These are phyloP conservation scores for Larix sibirica DNA, from an alignment of 83 land plant genomes.

Conservation along the genomic window DNA sequence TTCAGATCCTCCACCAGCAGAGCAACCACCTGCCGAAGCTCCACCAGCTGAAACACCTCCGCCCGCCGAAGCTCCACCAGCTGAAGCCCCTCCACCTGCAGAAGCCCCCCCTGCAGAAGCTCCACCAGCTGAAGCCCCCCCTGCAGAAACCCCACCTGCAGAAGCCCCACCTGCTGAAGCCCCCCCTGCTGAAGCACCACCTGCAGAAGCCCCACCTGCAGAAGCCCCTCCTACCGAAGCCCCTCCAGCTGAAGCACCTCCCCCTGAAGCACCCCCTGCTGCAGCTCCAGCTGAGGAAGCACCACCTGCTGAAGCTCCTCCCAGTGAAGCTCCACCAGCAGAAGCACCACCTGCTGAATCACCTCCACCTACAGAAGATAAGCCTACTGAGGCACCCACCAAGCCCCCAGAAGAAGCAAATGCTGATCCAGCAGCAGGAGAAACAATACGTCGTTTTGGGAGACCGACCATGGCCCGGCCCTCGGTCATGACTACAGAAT, in stretches of 20 bases:
- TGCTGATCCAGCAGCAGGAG: neutral
- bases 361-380: neutral
- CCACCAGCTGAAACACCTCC: neutral
- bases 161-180: constrained; percentile 13
- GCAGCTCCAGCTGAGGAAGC: neutral
- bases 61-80: neutral
- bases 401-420: constrained; percentile 2
- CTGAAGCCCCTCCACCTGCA: too few relatives aligned
- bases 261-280: neutral
- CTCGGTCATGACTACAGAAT: constrained; percentile 20
- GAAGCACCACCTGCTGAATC: constrained; percentile 7
- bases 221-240: constrained; percentile 14
- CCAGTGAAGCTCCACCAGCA: constrained; percentile 7
- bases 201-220: neutral
- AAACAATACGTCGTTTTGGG: neutral
- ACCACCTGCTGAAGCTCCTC: constrained; percentile 15
- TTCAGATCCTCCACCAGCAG: constrained; percentile 23
- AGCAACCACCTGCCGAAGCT: neutral
- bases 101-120: constrained; percentile 9
- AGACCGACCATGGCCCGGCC: constrained; percentile 10
- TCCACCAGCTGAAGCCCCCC: constrained; percentile 16
- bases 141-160: neutral
- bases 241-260: constrained; percentile 8
- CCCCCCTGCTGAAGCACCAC: neutral
- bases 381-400: constrained; percentile 4